Conservation (phyloP, 345 rosid species). For the Eucalyptus victrix region DNA sequence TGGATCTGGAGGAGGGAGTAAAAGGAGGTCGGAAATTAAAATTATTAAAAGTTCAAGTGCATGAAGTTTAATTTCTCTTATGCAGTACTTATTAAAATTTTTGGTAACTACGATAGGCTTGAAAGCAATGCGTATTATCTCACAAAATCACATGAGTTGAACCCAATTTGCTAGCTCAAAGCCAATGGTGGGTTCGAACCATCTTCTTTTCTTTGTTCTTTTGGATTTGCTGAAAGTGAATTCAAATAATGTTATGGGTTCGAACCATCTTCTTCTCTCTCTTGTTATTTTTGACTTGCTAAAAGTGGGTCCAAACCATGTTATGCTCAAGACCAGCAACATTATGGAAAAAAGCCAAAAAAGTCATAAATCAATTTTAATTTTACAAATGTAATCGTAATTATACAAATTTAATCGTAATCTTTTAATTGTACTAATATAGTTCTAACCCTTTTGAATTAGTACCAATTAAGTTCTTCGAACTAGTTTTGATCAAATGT, state of each 20-base stretch:
- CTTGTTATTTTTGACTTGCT: neutral
- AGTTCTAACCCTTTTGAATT: neutral
- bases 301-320: neutral
- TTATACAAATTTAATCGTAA: no score
- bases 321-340: neutral
- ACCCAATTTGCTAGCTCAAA: neutral
- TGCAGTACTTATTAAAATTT: neutral
- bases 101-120: neutral
- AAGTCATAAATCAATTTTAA: no score
- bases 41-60: neutral
- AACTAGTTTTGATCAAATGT: no score
- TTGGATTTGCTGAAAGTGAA: neutral
- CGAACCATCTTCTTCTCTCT: no score
- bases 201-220: neutral
- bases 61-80: neutral
- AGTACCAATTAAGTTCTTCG: neutral
- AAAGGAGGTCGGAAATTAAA: neutral
- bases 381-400: fast-evolving
- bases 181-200: neutral
- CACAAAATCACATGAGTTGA: neutral
- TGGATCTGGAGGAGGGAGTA: neutral
- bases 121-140: neutral
- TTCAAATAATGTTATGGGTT: neutral
- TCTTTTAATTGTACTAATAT: no score
- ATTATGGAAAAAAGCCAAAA: fast-evolving